Conservation (phyloP, 2,329 filamentous ascomycete genomes). For the Aureobasidium lini region DNA sequence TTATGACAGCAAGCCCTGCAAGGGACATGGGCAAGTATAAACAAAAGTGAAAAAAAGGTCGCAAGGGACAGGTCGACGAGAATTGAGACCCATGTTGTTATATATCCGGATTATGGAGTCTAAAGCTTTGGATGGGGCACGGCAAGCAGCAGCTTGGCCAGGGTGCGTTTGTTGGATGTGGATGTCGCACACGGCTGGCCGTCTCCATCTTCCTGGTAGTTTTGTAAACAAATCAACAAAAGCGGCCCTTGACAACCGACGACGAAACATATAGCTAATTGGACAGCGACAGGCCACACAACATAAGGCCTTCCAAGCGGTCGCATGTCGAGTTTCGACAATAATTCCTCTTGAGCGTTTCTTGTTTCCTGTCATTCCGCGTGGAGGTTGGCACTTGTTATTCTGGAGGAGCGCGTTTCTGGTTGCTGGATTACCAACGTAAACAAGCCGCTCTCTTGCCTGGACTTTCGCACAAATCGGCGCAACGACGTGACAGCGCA, state of each 20-base stretch:
- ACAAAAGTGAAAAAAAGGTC: not conserved
- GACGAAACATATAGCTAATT: not conserved
- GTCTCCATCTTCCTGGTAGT: no score
- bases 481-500: not conserved
- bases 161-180: not conserved
- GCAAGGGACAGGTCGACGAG: not conserved
- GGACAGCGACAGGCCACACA: not conserved
- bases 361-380: not conserved
- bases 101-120: not conserved
- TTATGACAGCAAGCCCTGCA: not conserved
- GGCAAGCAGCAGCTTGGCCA: not conserved
- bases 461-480: not conserved
- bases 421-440: not conserved
- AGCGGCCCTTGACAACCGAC: not conserved
- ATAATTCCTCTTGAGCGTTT: not conserved
- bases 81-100: not conserved
- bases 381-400: not conserved
- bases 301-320: not conserved
- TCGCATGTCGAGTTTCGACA: not conserved
- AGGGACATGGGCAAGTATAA: not conserved
- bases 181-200: not conserved
- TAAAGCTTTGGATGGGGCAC: not conserved
- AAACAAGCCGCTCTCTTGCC: not conserved
- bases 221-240: constrained; percentile 2
- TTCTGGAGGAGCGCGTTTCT: not conserved